Conservation (phyloP, 2,329 filamentous ascomycete genomes). For the Diaporthe vexans region DNA sequence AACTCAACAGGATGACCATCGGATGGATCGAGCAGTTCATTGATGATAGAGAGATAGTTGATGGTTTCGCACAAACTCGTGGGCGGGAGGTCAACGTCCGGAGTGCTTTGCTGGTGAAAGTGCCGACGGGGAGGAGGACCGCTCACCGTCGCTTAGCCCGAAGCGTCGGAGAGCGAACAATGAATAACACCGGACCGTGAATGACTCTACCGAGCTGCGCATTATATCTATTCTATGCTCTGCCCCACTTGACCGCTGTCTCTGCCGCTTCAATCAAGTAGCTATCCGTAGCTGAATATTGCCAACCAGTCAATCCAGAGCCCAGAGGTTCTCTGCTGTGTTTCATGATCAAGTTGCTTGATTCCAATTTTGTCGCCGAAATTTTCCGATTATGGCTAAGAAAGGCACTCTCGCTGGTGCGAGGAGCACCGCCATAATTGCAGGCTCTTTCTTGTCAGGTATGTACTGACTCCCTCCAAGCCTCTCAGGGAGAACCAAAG, state of each 20-base stretch:
- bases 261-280: not conserved
- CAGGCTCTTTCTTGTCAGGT: constrained; percentile 31
- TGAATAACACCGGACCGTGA: not conserved
- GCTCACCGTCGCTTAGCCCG: not conserved
- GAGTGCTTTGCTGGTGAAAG: not conserved
- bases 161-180: constrained; percentile 10
- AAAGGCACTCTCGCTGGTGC: not conserved
- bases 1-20: constrained; percentile 57
- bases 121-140: not conserved
- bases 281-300: no score
- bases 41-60: constrained; percentile 52
- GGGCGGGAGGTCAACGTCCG: not conserved
- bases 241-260: not conserved
- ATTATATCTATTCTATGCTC: not conserved
- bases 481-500: not conserved
- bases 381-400: not conserved
- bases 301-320: not conserved
- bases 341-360: not conserved
- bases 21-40: constrained; percentile 61
- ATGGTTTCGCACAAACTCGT: constrained; percentile 30
- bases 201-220: not conserved
- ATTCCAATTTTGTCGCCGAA: not conserved
- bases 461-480: not conserved
- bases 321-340: not conserved
- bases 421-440: constrained; percentile 4